Percentiles rank a stretch among this genome's conserved stretches.
These are phyloP conservation scores for Phytophthora colocasiae DNA, from an alignment of 352 stramenopile species.

Conservation along the genomic window DNA sequence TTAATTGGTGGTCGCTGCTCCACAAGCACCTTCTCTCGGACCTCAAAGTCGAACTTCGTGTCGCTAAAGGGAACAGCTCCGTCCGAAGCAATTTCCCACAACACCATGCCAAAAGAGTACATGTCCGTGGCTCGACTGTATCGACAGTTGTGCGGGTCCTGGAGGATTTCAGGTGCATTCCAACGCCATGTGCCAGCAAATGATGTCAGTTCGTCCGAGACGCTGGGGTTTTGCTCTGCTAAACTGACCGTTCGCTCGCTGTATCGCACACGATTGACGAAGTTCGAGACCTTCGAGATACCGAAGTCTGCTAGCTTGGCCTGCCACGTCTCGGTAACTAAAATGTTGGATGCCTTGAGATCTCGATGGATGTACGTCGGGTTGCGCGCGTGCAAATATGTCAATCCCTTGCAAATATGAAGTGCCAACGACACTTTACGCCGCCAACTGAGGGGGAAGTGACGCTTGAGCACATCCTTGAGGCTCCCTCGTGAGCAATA, in stretches of 20 bases:
- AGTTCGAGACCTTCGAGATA: conserved; percentile 60
- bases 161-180: conserved; percentile 74
- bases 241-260: conserved; percentile 43
- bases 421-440: conserved; percentile 66
- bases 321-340: conserved; percentile 77
- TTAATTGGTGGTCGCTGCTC: conserved; percentile 63
- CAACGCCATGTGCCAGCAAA: conserved; percentile 79
- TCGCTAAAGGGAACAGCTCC: conserved; percentile 68
- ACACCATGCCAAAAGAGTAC: conserved; percentile 79
- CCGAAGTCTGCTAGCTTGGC: conserved; percentile 69
- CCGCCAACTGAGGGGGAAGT: conserved; percentile 65
- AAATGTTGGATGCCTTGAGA: conserved; percentile 78
- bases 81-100: conserved; percentile 76
- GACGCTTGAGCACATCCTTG: conserved; percentile 74
- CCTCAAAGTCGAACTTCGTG: conserved; percentile 76
- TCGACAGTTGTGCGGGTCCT: conserved; percentile 68
- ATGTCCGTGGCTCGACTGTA: conserved; percentile 74
- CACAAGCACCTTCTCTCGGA: conserved; percentile 64
- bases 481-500: conserved; percentile 72
- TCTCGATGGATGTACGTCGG: conserved; percentile 81
- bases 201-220: conserved; percentile 64
- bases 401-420: conserved; percentile 69
- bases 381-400: conserved; percentile 76
- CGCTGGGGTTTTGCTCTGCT: conserved; percentile 45
- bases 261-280: conserved; percentile 48